phyloP scores from a whole-genome alignment of 305 asterid species.

The Fraxinus sp. region DNA sequence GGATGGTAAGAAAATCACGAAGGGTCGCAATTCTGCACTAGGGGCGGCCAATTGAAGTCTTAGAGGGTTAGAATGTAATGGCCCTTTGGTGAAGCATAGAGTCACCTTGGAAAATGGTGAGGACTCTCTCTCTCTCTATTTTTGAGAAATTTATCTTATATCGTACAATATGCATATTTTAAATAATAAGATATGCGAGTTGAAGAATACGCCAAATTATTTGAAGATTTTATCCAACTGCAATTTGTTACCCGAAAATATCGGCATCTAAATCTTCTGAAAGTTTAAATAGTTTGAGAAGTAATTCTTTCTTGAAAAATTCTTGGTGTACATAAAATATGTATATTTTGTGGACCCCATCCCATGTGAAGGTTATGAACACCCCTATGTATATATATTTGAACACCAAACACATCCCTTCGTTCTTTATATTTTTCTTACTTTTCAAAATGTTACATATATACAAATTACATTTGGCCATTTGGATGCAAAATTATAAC shows the following conservation, averaged over 20 bases:
- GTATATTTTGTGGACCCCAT: too few relatives aligned
- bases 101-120: not conserved
- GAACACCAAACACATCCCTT: too few relatives aligned
- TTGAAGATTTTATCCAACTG: not conserved
- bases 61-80: not conserved
- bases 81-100: not conserved
- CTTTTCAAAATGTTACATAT: too few relatives aligned
- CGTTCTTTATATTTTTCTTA: not conserved
- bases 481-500: not conserved
- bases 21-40: not conserved
- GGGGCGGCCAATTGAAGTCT: not conserved
- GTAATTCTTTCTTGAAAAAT: not conserved
- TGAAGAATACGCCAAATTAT: not conserved
- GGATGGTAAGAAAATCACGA: not conserved
- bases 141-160: not conserved
- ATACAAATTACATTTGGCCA: not conserved
- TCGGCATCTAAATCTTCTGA: too few relatives aligned
- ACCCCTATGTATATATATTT: too few relatives aligned
- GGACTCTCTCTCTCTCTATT: not conserved
- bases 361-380: too few relatives aligned
- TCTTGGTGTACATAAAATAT: too few relatives aligned
- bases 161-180: not conserved
- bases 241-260: too few relatives aligned
- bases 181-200: not conserved
- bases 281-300: not conserved